phyloP scores from a whole-genome alignment of 2,329 filamentous ascomycete genomes.

The Didymella keratinophila region DNA sequence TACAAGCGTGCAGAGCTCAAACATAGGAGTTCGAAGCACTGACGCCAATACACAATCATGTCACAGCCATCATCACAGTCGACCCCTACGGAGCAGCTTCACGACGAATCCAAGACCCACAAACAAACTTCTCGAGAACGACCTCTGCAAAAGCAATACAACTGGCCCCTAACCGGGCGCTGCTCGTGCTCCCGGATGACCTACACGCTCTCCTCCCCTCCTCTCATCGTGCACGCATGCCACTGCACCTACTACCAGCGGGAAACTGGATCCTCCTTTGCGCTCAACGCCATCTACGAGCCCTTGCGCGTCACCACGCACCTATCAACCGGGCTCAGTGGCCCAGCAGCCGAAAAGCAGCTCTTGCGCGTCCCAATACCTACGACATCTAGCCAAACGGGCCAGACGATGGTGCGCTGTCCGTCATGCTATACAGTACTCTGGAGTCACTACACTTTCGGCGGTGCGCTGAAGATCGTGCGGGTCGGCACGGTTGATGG shows the following conservation, averaged over 20 bases:
- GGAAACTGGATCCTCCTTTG: slow-evolving; percentile 51
- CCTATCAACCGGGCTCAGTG: neutral
- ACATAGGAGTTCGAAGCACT: neutral
- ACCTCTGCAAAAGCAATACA: neutral
- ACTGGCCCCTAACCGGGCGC: slow-evolving; percentile 22
- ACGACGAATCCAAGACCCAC: neutral
- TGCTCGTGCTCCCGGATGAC: slow-evolving; percentile 33
- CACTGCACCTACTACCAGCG: slow-evolving; percentile 58
- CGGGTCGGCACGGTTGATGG: neutral
- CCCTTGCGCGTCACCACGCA: neutral
- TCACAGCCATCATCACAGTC: neutral
- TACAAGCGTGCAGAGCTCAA: neutral
- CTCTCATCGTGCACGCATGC: slow-evolving; percentile 53
- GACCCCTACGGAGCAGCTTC: neutral
- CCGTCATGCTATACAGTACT: neutral
- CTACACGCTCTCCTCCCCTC: slow-evolving; percentile 30
- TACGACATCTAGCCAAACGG: neutral
- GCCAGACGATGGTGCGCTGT: neutral
- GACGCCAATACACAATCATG: neutral
- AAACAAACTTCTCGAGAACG: neutral
- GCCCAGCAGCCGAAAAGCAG: neutral
- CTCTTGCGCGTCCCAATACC: neutral
- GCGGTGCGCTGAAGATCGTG: neutral
- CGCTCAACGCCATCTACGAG: slow-evolving; percentile 33
- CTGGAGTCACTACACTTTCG: neutral